Percentiles rank a stretch among this genome's conserved stretches.
phyloP scores from a whole-genome alignment of 768 basidiomycete species.

The Phylloporus sp. region DNA sequence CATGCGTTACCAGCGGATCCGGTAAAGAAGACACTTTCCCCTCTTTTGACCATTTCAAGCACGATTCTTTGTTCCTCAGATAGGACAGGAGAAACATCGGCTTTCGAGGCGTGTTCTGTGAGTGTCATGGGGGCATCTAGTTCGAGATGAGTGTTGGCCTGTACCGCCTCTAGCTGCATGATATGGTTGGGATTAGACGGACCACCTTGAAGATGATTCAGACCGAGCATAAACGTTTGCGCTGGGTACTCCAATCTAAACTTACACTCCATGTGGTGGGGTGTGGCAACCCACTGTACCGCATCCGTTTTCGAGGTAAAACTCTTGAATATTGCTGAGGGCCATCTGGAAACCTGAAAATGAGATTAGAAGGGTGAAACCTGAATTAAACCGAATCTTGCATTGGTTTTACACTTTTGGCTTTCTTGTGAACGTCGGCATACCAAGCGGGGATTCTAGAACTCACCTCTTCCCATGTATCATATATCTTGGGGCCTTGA shows the following conservation, averaged over 20 bases:
- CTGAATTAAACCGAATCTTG: conserved; percentile 11
- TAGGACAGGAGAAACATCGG: conserved; percentile 26
- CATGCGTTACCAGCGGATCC: conserved; percentile 62
- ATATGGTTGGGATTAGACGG: background rate
- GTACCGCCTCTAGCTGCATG: background rate
- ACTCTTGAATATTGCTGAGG: conserved; percentile 49
- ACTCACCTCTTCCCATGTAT: conserved; percentile 58
- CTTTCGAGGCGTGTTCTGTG: background rate
- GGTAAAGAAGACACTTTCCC: conserved; percentile 78
- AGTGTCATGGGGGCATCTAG: background rate
- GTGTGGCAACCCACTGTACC: conserved; percentile 43
- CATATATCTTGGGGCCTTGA: conserved; percentile 54
- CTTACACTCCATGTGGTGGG: conserved; percentile 16
- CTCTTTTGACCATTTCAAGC: conserved; percentile 49
- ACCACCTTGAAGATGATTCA: conserved; percentile 7
- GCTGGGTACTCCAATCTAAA: background rate
- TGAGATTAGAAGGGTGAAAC: background rate
- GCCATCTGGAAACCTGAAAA: conserved; percentile 50
- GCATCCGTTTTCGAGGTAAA: conserved; percentile 46
- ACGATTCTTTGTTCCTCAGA: conserved; percentile 53
- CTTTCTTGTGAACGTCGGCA: background rate
- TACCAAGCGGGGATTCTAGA: background rate
- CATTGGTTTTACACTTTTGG: conserved; percentile 46
- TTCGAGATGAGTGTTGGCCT: background rate
- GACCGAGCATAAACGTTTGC: background rate